Base-by-base conservation (phyloP, 768 basidiomycete genomes). In the Termitomyces sp. region DNA sequence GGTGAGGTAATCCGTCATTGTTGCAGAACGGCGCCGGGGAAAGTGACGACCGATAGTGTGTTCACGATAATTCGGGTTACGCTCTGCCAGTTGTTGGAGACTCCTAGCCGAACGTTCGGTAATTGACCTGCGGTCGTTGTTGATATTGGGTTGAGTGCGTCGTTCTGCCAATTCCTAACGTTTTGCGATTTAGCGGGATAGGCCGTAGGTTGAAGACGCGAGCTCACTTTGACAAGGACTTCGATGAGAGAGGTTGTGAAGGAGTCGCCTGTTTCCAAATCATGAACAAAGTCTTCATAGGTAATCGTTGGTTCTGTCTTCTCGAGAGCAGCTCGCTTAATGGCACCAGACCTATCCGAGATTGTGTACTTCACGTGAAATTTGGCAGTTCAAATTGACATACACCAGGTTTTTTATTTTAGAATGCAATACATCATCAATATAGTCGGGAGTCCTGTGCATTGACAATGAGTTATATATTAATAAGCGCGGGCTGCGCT, bases 351-450 rank as follows among this genome's bases (percentile, higher is more conserved):
- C 66, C 89, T 91, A 64, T 47, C 49, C 44, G 40, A 27, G 8
- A 20, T 43, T 24, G 32, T 54, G 53, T n/a, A 24, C n/a, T 40
- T 58, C 34, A 48, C 36, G 37, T 53, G 53, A 57, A 24, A 45
- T 9, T 40, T 44, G 51, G 39, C 27, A 46, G 33, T 42, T 48
- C 34, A 22, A 45, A 55, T 36, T 40, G 58, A 70, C 89, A 67
- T 82, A 93, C 91, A 91, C 86, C 65, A 93, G 68, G 64, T 76
- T 84, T 73, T 86, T 89, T 63, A 93, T 79, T 82, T 92, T 93
- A 59, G 82, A 76, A 63, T 81, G 80, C 10, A 93, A 74, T 36
- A 91, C 84, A 67, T 88, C 83, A 73, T 93, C 91, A 59, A 83
- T 79, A 66, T 87, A 83, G 68, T 84, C 83, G 42, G 82, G 72